phyloP scores from a whole-genome alignment of 495 filamentous ascomycete species.

The Aspergillus egyptiacus region DNA sequence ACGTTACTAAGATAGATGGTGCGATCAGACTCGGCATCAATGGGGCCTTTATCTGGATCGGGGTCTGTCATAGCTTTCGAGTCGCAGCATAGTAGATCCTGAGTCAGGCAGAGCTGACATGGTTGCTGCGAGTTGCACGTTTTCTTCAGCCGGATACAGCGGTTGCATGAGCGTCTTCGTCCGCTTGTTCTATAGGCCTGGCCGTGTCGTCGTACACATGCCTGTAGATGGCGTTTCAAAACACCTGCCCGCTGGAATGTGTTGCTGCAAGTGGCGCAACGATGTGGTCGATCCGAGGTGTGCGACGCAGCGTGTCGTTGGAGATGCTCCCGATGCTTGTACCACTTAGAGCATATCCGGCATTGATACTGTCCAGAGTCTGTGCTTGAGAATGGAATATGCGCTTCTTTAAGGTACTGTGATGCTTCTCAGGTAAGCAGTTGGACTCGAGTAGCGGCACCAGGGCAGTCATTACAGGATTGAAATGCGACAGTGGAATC shows the following conservation, averaged over 20 bases:
- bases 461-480: too few species aligned
- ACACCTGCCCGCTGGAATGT: constrained; percentile 22
- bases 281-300: constrained; percentile 18
- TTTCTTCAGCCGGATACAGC: constrained; percentile 24
- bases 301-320: constrained; percentile 18
- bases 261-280: constrained; percentile 14
- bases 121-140: constrained; percentile 21
- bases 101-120: constrained; percentile 16
- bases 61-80: not conserved
- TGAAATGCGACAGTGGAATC: too few species aligned
- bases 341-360: constrained; percentile 13
- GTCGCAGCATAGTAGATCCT: constrained; percentile 15
- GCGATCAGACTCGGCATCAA: too few species aligned
- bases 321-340: constrained; percentile 21
- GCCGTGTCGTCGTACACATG: not conserved
- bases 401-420: too few species aligned
- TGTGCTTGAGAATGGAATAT: too few species aligned
- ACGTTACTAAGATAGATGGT: not conserved
- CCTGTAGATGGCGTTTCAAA: constrained; percentile 6
- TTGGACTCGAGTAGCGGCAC: too few species aligned
- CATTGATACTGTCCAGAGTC: constrained; percentile 8
- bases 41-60: too few species aligned
- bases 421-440: too few species aligned
- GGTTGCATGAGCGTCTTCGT: constrained; percentile 18
- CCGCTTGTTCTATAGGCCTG: not conserved